Evolutionary conservation across 768 basidiomycete species (phyloP).

Genomic region (Lepiota subincarnata): DNA sequence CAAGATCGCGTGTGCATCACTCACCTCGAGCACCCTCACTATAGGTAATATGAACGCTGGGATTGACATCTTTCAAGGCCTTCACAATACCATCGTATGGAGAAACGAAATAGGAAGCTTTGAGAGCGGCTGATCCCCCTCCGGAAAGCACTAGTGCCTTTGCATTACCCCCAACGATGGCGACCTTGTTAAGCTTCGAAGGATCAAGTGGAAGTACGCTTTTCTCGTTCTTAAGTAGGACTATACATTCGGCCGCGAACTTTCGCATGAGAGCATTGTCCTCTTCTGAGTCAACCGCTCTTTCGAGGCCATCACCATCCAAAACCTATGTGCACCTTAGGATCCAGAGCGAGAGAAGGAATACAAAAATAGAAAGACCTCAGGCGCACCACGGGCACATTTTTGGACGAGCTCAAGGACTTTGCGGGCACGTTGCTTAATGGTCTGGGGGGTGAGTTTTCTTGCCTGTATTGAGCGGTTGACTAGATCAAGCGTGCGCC

Average conservation of each 20-base stretch:
- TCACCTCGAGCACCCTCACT: slow-evolving; percentile 67
- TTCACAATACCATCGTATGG: slow-evolving; percentile 74
- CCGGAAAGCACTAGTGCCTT: slow-evolving; percentile 60
- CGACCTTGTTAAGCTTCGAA: slow-evolving; percentile 55
- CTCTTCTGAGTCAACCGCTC: slow-evolving; percentile 55
- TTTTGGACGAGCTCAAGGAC: slow-evolving; percentile 70
- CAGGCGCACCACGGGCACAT: slow-evolving; percentile 61
- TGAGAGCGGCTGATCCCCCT: slow-evolving; percentile 70
- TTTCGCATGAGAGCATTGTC: slow-evolving; percentile 61
- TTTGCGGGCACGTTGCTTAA: slow-evolving; percentile 62
- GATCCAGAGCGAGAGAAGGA: not conserved
- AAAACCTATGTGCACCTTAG: slow-evolving; percentile 40
- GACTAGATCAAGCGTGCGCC: slow-evolving; percentile 68
- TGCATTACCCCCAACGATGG: slow-evolving; percentile 72
- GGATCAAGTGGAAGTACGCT: slow-evolving; percentile 50
- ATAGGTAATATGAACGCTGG: slow-evolving; percentile 53
- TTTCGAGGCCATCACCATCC: slow-evolving; percentile 67
- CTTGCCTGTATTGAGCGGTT: slow-evolving; percentile 54
- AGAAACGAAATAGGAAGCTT: slow-evolving; percentile 70
- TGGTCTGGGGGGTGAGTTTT: slow-evolving; percentile 59
- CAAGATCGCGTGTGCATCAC: slow-evolving; percentile 14
- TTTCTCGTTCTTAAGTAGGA: slow-evolving; percentile 68
- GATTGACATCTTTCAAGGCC: slow-evolving; percentile 40
- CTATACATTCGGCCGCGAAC: slow-evolving; percentile 67
- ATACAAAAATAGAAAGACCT: slow-evolving; percentile 32